These are phyloP conservation scores for Backusella sp. DNA, from an alignment of 192 early-diverging fungal species.

Conservation along the genomic window DNA sequence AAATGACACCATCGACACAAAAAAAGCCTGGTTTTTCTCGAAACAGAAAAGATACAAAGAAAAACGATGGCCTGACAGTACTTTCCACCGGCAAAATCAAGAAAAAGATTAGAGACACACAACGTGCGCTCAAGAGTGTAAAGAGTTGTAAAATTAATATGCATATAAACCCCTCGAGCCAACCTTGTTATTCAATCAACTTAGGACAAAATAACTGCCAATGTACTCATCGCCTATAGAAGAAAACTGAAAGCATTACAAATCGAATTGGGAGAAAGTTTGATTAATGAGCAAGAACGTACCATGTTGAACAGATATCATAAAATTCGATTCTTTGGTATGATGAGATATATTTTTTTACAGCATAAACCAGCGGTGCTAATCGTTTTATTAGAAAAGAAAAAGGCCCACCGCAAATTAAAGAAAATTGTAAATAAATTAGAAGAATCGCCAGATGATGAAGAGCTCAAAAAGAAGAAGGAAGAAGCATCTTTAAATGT, in stretches of 20 bases:
- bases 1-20: too few species aligned
- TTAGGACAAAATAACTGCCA: neutral
- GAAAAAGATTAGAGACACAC: slow-evolving; percentile 16
- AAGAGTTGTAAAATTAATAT: neutral
- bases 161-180: neutral
- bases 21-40: neutral
- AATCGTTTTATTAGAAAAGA: neutral
- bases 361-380: too few species aligned
- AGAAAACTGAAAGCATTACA: slow-evolving; percentile 13
- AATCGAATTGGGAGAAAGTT: slow-evolving; percentile 12
- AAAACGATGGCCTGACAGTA: neutral
- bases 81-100: slow-evolving; percentile 11
- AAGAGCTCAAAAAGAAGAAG: neutral
- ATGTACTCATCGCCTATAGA: neutral
- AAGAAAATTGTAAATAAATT: neutral
- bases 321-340: slow-evolving; percentile 10
- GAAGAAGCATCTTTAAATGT: neutral
- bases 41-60: neutral
- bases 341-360: neutral
- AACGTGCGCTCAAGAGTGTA: slow-evolving; percentile 1
- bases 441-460: neutral
- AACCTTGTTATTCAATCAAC: too few species aligned
- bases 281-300: slow-evolving; percentile 12
- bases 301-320: slow-evolving; percentile 2
- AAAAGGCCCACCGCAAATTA: slow-evolving; percentile 14